These are phyloP conservation scores for Cyberlindnera maclurae DNA, from an alignment of 805 yeast genomes.

Conservation along the genomic window DNA sequence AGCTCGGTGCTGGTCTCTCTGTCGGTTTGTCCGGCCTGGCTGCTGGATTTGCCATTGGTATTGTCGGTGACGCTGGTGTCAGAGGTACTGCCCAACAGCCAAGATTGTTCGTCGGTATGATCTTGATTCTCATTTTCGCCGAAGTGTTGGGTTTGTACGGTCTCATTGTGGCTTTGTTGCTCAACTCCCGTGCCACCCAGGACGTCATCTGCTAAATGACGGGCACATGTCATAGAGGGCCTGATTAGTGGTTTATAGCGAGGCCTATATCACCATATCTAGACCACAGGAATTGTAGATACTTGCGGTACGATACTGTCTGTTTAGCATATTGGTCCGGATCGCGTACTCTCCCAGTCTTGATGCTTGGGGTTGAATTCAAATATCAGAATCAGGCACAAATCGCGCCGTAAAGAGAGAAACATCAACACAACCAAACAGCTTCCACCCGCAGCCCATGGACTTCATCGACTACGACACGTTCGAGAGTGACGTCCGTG, in stretches of 20 bases:
- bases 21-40: slow-evolving; percentile 97
- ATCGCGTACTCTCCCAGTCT: too few relatives aligned
- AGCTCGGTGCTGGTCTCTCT: slow-evolving; percentile 95
- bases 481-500: slow-evolving; percentile 5
- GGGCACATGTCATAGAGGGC: slow-evolving; percentile 1
- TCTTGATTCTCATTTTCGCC: slow-evolving; percentile 95
- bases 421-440: too few relatives aligned
- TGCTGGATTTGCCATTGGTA: slow-evolving; percentile 98
- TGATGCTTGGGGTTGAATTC: too few relatives aligned
- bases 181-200: slow-evolving; percentile 96
- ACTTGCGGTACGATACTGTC: neutral
- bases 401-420: too few relatives aligned
- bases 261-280: too few relatives aligned
- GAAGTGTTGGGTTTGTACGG: slow-evolving; percentile 99
- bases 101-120: slow-evolving; percentile 96
- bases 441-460: slow-evolving; percentile 8
- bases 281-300: neutral
- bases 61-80: slow-evolving; percentile 99
- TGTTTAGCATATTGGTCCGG: too few relatives aligned
- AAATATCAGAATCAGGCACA: too few relatives aligned
- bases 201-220: slow-evolving; percentile 67
- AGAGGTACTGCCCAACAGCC: slow-evolving; percentile 98
- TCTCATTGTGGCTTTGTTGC: slow-evolving; percentile 92
- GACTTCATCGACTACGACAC: slow-evolving; percentile 24
- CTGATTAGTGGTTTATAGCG: neutral